Evolutionary conservation across 2,329 filamentous ascomycete genomes (phyloP), one percentile per base, ranked within the genome.

Genomic region (Aspergillus amoenus): DNA sequence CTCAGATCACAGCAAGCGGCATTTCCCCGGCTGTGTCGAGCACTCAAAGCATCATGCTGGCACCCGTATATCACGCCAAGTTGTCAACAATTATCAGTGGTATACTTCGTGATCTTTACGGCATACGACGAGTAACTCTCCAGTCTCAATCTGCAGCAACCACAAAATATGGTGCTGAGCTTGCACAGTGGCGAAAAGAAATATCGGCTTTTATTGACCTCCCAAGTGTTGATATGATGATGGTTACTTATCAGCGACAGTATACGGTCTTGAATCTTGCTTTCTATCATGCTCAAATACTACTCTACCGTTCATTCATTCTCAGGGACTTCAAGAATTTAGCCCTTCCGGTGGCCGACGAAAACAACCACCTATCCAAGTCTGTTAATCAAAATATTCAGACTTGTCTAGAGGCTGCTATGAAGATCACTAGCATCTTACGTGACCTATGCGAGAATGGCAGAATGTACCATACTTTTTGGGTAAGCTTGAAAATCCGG

Each of bases 201-300:
- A 70, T 83, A 11, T 73, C 77, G 73, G 24, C 27, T 1, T 67
- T 67, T 48, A 43, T 66, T 17, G 61, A 66, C 24, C 50, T 63
- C 7, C 4, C 73, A 76, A 53, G 66, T 80, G 58, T 65, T 2
- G 60, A 66, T 39, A 59, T 66, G 39, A 40, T 68, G 7, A 77
- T 81, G 32, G 75, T 80, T 1, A 73, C 80, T n/a, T 82, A 81
- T 61, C 76, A 80, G 53, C 73, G 81, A 5, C 71, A 76, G 57
- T 64, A 65, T 21, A 74, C 68, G 44, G 73, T 73, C 8, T 58
- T 76, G 2, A 70, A 70, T 48, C 61, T 75, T 11, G 70, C 73
- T 1, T 74, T 72, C 47, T 67, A 64, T 40, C 73, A 76, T 57
- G 68, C 71, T 8, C 54, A 71, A 7, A 71, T 76, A 5, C 57